Evolutionary conservation across 441 rosid genomes (phyloP), one percentile per base, ranked within the genome.

Genomic region (Populus tomentosa): DNA sequence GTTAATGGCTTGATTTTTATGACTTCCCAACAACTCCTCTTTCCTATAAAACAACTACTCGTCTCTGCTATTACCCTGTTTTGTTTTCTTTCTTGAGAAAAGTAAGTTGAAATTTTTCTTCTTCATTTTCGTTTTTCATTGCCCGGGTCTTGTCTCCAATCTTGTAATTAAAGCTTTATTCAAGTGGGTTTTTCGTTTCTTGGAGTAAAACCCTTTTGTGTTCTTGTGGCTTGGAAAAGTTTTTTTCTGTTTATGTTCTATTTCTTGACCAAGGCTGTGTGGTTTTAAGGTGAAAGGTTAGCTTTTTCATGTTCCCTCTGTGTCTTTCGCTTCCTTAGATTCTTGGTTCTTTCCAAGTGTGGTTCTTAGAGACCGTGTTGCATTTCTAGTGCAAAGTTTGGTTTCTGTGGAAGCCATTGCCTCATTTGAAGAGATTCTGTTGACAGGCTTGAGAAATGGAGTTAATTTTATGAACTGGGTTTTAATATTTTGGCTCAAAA

Each of bases 401-500:
- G 32, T 40, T 69, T 64, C 40, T 69, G 26, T 64, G 40, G 7
- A 35, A 38, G 6, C 32, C 64, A 32, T 67, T 71, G 56, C 40
- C 36, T 77, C 36, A 61, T 83, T 75, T 13, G 33, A 70, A 81
- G 64, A 9, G 56, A n/a, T 81, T 73, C 67, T 26, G 70, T 67
- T 78, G 46, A 32, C 69, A 72, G 78, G 68, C 62, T 73, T 0
- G 11, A n/a, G 77, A 72, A 61, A 74, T 70, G 79, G 78, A 62
- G 71, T 74, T 77, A 8, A 40, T 83, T 78, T 80, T 32, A 62
- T 84, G 84, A 85, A 76, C 70, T 80, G 81, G 77, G 77, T 82
- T 62, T 38, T 74, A 71, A 68, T 38, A 77, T 82, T 71, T 42
- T 70, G 26, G 77, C 23, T 59, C 65, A 75, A 82, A 75, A 77